Evolutionary conservation across 176 grass and related monocot genomes (phyloP).

Genomic region (Avena atlantica): DNA sequence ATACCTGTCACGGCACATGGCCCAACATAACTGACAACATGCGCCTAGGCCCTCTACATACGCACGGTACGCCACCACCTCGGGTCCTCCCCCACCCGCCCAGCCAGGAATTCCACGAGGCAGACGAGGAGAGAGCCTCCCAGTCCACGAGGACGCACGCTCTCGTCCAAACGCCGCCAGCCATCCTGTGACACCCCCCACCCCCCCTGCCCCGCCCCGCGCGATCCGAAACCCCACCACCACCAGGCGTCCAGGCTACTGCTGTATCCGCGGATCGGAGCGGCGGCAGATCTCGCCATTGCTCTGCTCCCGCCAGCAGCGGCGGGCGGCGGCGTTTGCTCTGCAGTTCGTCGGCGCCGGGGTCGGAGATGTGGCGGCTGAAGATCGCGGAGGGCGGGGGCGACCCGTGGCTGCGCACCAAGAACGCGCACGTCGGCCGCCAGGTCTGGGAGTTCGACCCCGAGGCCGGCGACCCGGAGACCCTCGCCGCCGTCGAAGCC

Average conservation of each 20-base stretch:
- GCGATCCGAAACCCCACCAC: background rate
- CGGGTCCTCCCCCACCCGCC: background rate
- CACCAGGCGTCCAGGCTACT: too few relatives aligned
- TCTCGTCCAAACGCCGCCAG: slow-evolving; percentile 5
- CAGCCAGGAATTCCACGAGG: background rate
- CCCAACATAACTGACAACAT: too few relatives aligned
- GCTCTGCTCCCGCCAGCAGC: background rate
- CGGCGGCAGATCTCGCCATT: slow-evolving; percentile 26
- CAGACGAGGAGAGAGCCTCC: background rate
- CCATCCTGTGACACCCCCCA: background rate
- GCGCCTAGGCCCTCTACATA: too few relatives aligned
- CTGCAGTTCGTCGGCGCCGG: background rate
- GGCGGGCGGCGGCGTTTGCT: background rate
- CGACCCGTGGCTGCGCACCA: slow-evolving; percentile 61
- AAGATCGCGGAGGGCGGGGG: slow-evolving; percentile 46
- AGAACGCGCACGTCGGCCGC: slow-evolving; percentile 53
- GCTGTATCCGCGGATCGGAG: background rate
- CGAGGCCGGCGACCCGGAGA: slow-evolving; percentile 37
- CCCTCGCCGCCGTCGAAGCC: slow-evolving; percentile 55
- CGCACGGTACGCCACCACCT: background rate
- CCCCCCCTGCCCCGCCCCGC: background rate
- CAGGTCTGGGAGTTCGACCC: slow-evolving; percentile 66
- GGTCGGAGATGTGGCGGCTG: slow-evolving; percentile 54
- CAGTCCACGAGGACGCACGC: background rate
- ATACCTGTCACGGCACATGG: too few relatives aligned